phyloP scores from a whole-genome alignment of 2,329 filamentous ascomycete species.

The Truncatella angustata region DNA sequence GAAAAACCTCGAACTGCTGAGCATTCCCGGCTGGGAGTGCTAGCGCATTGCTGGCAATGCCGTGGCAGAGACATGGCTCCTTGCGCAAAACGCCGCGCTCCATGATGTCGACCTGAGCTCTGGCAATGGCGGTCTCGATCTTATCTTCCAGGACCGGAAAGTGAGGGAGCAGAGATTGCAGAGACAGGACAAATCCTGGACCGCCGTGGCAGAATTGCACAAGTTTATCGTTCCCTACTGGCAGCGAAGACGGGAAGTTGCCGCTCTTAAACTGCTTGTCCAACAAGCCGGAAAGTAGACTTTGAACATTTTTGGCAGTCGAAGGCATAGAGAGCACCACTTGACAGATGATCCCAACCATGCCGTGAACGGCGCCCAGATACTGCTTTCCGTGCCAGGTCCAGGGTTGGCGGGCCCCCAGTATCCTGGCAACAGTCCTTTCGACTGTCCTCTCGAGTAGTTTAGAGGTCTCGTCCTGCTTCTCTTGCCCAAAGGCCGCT shows the following conservation, averaged over 20 bases:
- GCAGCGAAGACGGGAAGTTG: slow-evolving; percentile 60
- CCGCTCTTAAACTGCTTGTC: slow-evolving; percentile 59
- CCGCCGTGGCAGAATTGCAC: slow-evolving; percentile 69
- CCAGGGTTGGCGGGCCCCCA: slow-evolving; percentile 54
- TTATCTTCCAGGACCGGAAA: slow-evolving; percentile 53
- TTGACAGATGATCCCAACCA: slow-evolving; percentile 70
- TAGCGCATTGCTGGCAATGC: slow-evolving; percentile 63
- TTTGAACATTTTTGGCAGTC: slow-evolving; percentile 52
- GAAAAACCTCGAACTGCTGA: slow-evolving; percentile 19
- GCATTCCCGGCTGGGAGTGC: slow-evolving; percentile 19
- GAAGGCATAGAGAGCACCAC: slow-evolving; percentile 57
- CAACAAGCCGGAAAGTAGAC: slow-evolving; percentile 53
- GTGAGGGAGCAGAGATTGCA: slow-evolving; percentile 52
- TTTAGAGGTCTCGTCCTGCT: slow-evolving; percentile 47
- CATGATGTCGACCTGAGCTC: slow-evolving; percentile 52
- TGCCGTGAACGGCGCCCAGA: slow-evolving; percentile 66
- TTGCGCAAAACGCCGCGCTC: slow-evolving; percentile 60
- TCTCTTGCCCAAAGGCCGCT: slow-evolving; percentile 19
- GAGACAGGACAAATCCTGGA: slow-evolving; percentile 59
- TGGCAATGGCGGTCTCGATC: slow-evolving; percentile 51
- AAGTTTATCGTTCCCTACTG: slow-evolving; percentile 29
- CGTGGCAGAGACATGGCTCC: slow-evolving; percentile 64
- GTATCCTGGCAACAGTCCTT: slow-evolving; percentile 58
- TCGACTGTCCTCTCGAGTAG: slow-evolving; percentile 53
- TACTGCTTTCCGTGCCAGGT: slow-evolving; percentile 62